phyloP scores from a whole-genome alignment of 768 basidiomycete species.

The Suillus subluteus region DNA sequence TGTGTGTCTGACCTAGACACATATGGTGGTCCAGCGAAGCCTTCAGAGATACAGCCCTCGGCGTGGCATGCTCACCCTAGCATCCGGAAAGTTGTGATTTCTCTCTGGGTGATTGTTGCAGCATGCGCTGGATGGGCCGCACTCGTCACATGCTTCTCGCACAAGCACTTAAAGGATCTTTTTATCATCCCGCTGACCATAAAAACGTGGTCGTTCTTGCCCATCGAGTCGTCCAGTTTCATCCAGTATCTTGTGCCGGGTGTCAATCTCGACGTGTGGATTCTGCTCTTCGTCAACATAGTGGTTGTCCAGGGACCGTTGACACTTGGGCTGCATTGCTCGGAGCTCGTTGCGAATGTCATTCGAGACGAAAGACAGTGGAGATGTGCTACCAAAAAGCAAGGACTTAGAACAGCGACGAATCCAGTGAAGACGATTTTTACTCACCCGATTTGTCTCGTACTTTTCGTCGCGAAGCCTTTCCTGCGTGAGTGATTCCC shows the following conservation, averaged over 20 bases:
- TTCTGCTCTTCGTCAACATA: constrained; percentile 28
- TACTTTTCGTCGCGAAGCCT: constrained; percentile 26
- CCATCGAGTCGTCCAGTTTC: too few relatives aligned
- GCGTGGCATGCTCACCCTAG: constrained; percentile 32
- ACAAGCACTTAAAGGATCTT: too few relatives aligned
- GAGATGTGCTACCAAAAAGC: constrained; percentile 24
- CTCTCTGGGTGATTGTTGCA: constrained; percentile 28
- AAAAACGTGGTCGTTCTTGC: too few relatives aligned
- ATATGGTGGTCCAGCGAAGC: constrained; percentile 17
- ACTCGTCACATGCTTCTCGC: not conserved
- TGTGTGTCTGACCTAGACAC: constrained; percentile 18
- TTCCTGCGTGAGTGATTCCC: constrained; percentile 27
- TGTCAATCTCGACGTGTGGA: constrained; percentile 26
- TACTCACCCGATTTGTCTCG: constrained; percentile 21
- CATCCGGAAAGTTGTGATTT: constrained; percentile 25
- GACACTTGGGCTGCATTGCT: constrained; percentile 33
- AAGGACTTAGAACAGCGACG: constrained; percentile 21
- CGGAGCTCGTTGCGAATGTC: constrained; percentile 32
- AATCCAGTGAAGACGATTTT: constrained; percentile 29
- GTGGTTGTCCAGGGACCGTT: constrained; percentile 31
- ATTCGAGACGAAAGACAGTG: constrained; percentile 32
- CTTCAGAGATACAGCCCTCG: constrained; percentile 25
- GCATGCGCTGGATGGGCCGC: constrained; percentile 29
- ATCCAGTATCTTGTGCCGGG: too few relatives aligned
- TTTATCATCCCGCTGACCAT: too few relatives aligned